Evolutionary conservation across 2,329 filamentous ascomycete genomes (phyloP).

Genomic region (Zymoseptoria tritici): DNA sequence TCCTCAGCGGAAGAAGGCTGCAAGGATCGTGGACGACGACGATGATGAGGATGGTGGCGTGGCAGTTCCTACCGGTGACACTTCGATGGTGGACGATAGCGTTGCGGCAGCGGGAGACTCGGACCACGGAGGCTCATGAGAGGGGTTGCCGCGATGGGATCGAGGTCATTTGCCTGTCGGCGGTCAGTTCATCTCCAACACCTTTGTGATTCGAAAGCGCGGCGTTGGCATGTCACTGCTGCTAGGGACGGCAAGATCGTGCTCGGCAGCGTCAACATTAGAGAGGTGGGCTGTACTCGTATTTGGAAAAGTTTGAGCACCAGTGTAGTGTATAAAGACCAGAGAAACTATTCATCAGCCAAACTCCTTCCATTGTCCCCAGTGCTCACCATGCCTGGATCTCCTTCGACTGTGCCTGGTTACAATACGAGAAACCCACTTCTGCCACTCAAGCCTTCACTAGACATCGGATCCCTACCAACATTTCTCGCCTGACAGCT

Average conservation of each 20-base stretch:
- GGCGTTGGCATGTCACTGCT: background rate
- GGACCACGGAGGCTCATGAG: slow-evolving; percentile 9
- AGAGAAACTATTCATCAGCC: no score
- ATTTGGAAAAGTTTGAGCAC: background rate
- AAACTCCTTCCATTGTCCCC: no score
- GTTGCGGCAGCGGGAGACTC: slow-evolving; percentile 11
- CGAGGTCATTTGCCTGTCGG: background rate
- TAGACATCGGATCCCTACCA: background rate
- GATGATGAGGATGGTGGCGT: slow-evolving; percentile 25
- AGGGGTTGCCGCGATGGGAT: background rate
- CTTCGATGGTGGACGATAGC: slow-evolving; percentile 7
- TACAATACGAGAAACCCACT: no score
- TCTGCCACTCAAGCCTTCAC: no score
- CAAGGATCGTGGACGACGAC: slow-evolving; percentile 28
- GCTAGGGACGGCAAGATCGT: background rate
- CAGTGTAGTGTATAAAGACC: background rate
- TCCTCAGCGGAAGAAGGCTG: slow-evolving; percentile 22
- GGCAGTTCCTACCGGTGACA: slow-evolving; percentile 1
- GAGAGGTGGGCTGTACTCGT: background rate
- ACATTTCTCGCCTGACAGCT: slow-evolving; percentile 3
- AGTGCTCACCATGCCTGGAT: no score
- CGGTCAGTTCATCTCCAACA: background rate
- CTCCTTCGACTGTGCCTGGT: no score
- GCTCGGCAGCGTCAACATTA: background rate
- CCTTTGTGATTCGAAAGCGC: background rate